Evolutionary conservation across 352 stramenopile species (phyloP), one percentile per base, ranked within the genome.

Genomic region (Heterotrichella gracilis): DNA sequence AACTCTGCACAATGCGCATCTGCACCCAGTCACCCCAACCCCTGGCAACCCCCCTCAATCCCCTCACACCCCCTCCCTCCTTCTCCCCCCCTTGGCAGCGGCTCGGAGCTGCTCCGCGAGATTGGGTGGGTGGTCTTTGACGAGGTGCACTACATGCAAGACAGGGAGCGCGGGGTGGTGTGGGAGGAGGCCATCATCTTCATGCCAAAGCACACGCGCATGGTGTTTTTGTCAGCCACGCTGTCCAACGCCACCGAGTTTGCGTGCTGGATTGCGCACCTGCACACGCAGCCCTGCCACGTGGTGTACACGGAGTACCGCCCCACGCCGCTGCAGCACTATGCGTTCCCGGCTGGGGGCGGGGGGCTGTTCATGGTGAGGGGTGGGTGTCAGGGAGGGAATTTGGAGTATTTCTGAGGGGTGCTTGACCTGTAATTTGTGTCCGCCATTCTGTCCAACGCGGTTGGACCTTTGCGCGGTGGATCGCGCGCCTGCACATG

Each of bases 231-330:
- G 64, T 95, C 83, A 22, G 93, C 93, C 1, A 99, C 93, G 3
- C 98, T 97, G 72, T 91, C 91, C 0, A 98, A 99, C 82, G 89
- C 88, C 0, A 84, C 86, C 71, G 84, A 94, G 73, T 95, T 95
- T 79, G 85, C 85, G 3, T 71, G 81, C 72, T 98, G 93, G 93
- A 96, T 98, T 74, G 88, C 83, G 67, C 87, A 95, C 76, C 96
- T 96, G 74, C 89, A 99, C 78, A 89, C 96, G 76, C 91, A 98
- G 78, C 88, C 90, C 25, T 96, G 89, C 79, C 92, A 99, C 80
- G 93, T 98, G n/a, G 88, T 99, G n/a, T 98, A 98, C 80, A 99
- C 93, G 40, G 90, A 99, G 76, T 98, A 98, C 81, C 87, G 90
- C 74, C 93, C 93, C 0, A 92, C 87, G 24, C 93, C 93, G 1